A percentile compares a stretch with the other conserved stretches of the same genome.
Conservation (phyloP, 2,329 filamentous ascomycete species). For the Alternaria novae-zelandiae region DNA sequence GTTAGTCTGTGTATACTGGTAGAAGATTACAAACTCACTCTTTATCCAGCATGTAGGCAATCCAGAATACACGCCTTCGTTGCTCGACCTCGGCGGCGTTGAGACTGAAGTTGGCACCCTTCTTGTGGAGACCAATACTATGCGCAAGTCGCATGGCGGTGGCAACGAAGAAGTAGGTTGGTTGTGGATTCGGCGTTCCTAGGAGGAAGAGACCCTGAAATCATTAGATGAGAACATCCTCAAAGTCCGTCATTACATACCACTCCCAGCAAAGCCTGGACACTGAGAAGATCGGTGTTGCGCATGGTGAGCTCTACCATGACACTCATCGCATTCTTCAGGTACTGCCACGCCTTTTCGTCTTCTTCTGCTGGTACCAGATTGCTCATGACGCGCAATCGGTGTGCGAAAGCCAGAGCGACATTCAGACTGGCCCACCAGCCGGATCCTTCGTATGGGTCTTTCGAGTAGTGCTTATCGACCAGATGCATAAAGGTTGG, state of each 20-base stretch:
- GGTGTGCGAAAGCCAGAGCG: conserved; percentile 88
- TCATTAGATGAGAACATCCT: conserved; percentile 19
- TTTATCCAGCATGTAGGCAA: conserved; percentile 75
- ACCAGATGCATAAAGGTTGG: conserved; percentile 98
- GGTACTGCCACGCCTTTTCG: conserved; percentile 89
- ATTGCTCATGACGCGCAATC: conserved; percentile 94
- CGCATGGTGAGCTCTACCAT: conserved; percentile 93
- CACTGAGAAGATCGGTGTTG: conserved; percentile 92
- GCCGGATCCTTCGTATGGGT: conserved; percentile 92
- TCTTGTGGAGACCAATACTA: conserved; percentile 93
- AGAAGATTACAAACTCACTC: conserved; percentile 56
- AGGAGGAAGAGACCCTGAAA: conserved; percentile 81
- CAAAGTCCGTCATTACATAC: conserved; percentile 46
- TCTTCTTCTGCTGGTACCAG: conserved; percentile 90
- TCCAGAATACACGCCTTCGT: conserved; percentile 79
- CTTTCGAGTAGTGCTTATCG: conserved; percentile 87
- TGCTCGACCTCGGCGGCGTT: conserved; percentile 96
- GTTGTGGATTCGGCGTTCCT: conserved; percentile 95
- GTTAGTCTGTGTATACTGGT: conserved; percentile 20
- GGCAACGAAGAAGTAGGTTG: conserved; percentile 87
- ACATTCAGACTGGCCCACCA: conserved; percentile 99
- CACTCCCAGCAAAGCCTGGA: conserved; percentile 93
- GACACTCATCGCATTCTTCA: conserved; percentile 96
- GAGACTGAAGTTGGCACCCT: conserved; percentile 88
- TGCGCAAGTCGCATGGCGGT: conserved; percentile 90